phyloP scores from a whole-genome alignment of 805 yeast species.

The Saccharomycopsis selenospora region DNA sequence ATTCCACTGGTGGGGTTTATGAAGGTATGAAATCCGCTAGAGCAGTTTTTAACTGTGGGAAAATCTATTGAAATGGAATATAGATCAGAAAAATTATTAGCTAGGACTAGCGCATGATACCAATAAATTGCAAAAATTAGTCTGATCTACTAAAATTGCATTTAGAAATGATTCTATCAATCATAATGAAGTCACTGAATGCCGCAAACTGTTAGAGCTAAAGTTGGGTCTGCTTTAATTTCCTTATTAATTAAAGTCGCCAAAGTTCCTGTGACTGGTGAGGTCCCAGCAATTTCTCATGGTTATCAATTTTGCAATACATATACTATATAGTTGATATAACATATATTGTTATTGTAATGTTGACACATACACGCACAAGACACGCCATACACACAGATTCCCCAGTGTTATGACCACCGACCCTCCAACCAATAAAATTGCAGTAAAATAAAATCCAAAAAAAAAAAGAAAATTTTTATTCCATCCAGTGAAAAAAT shows the following conservation, averaged over 20 bases:
- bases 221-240: conserved; percentile 74
- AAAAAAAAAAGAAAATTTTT: too few relatives aligned
- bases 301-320: conserved; percentile 84
- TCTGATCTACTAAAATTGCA: conserved; percentile 32
- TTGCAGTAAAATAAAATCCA: neutral
- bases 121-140: conserved; percentile 34
- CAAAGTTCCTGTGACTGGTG: conserved; percentile 65
- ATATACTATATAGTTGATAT: too few relatives aligned
- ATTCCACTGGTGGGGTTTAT: conserved; percentile 64
- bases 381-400: neutral
- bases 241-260: conserved; percentile 77
- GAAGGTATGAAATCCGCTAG: conserved; percentile 83
- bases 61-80: conserved; percentile 80
- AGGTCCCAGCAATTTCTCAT: conserved; percentile 87
- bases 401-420: neutral
- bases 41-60: conserved; percentile 75
- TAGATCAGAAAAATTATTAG: conserved; percentile 57
- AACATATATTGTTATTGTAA: too few relatives aligned
- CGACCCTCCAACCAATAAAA: neutral
- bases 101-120: conserved; percentile 44
- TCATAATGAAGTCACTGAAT: conserved; percentile 32
- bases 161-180: conserved; percentile 33
- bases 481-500: neutral
- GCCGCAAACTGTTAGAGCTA: conserved; percentile 54
- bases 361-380: neutral